Conservation (phyloP, 257 asterid species). For the Anisodus acutangulus region DNA sequence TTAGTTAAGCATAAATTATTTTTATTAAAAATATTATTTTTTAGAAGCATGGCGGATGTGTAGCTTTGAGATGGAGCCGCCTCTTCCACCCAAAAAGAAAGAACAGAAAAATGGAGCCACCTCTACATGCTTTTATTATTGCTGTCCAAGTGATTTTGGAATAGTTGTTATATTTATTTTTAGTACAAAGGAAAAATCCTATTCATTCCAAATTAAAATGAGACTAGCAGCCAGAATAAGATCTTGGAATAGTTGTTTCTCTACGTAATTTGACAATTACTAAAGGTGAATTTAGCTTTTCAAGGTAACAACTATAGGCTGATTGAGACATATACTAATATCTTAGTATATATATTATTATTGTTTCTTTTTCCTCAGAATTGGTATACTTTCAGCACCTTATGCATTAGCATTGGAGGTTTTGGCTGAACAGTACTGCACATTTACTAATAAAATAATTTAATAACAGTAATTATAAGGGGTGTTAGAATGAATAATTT, state of each 20-base stretch:
- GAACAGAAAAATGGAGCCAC: no score
- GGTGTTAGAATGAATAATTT: neutral
- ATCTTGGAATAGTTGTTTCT: neutral
- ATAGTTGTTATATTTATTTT: no score
- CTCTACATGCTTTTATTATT: neutral
- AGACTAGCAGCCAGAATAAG: neutral
- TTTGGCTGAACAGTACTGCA: neutral
- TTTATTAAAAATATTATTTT: no score
- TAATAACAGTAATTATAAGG: neutral
- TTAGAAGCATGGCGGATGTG: no score
- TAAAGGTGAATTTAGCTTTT: neutral
- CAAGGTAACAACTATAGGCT: neutral
- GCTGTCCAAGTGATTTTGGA: no score
- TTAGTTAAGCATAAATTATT: no score
- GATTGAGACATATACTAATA: neutral
- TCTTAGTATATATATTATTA: no score
- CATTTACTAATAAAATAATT: neutral
- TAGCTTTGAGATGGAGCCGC: neutral
- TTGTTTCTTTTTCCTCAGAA: neutral
- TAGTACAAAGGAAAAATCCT: no score
- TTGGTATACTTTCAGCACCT: no score
- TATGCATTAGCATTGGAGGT: conserved; percentile 46
- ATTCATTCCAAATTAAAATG: no score
- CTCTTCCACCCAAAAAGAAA: neutral
- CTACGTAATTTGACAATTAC: neutral